Percentiles rank a stretch among this genome's conserved stretches.
Evolutionary conservation across 352 stramenopile genomes (phyloP).

Genomic region (Globisporangium yorkense): DNA sequence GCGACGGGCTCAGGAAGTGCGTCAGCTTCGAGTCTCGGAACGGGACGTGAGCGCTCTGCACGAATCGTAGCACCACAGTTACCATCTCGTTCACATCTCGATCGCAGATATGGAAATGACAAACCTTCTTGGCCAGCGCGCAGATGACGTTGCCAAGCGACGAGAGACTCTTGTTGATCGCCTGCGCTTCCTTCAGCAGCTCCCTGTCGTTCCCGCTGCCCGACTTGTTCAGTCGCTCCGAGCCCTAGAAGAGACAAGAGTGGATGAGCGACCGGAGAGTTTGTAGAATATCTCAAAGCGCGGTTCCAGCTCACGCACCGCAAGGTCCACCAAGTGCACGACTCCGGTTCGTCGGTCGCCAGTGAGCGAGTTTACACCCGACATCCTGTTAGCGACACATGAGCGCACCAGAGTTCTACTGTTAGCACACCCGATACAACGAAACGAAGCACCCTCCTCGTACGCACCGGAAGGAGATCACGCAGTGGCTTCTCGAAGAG

Average conservation of each 20-base stretch:
- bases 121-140: conserved; percentile 76
- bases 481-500: conserved; percentile 80
- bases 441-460: neutral
- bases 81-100: neutral
- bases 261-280: neutral
- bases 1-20: conserved; percentile 77
- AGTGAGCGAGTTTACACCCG: conserved; percentile 53
- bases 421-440: neutral
- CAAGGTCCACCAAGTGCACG: conserved; percentile 77
- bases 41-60: conserved; percentile 65
- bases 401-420: neutral
- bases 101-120: conserved; percentile 2
- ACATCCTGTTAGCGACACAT: conserved; percentile 27
- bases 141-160: conserved; percentile 80
- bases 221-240: conserved; percentile 75
- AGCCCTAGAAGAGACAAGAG: conserved; percentile 36
- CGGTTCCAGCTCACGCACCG: conserved; percentile 26
- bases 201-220: conserved; percentile 71
- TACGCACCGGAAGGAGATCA: conserved; percentile 74
- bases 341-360: conserved; percentile 52
- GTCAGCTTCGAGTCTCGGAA: conserved; percentile 90
- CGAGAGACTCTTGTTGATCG: conserved; percentile 87
- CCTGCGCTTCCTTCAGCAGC: conserved; percentile 76
- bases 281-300: neutral
- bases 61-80: neutral